Evolutionary conservation across 768 basidiomycete species (phyloP), one percentile per base, ranked within the genome.

Genomic region (Tremella mesenterica): DNA sequence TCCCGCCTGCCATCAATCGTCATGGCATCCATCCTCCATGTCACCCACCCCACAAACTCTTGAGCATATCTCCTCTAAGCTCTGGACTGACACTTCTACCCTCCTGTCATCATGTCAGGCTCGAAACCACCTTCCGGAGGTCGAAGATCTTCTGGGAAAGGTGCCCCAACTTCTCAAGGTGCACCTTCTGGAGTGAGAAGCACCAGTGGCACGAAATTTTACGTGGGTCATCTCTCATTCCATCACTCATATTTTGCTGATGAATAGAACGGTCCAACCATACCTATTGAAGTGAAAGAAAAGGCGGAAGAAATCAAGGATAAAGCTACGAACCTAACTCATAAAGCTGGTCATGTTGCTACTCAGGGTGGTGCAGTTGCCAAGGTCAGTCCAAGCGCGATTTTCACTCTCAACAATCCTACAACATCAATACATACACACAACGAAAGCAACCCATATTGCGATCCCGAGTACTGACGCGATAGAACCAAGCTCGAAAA

Each of bases 221-320:
- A 68, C 25, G 66, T 68, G 48, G 54, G 63, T 58, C 1, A 12
- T 36, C 26, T 30, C 6, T n/a, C 31, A 29, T 21, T 39, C 39
- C 13, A 16, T 13, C 23, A 9, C 13, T 27, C 14, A 4, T 13
- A 20, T 26, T 14, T 7, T 29, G 25, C 58, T 55, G 31, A 53
- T 25, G 25, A 1, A 20, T 38, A 69, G 67, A 56, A 69, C 50
- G 67, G 67, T 14, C 64, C 64, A 3, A 66, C 67, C 39, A 59
- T 69, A 5, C 27, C 38, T 30, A 41, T 48, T n/a, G 52, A 46
- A 18, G 56, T 54, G 8, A 38, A 27, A 1, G 62, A 65, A 34
- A 54, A 46, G 27, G 56, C 60, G 4, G 43, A 18, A 1, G 61
- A 65, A 36, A 52, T 43, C 5, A 55, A 50, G 20, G 54, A 30